These are phyloP conservation scores for Lachancea meyersii DNA, from an alignment of 805 yeast species.

Conservation along the genomic window DNA sequence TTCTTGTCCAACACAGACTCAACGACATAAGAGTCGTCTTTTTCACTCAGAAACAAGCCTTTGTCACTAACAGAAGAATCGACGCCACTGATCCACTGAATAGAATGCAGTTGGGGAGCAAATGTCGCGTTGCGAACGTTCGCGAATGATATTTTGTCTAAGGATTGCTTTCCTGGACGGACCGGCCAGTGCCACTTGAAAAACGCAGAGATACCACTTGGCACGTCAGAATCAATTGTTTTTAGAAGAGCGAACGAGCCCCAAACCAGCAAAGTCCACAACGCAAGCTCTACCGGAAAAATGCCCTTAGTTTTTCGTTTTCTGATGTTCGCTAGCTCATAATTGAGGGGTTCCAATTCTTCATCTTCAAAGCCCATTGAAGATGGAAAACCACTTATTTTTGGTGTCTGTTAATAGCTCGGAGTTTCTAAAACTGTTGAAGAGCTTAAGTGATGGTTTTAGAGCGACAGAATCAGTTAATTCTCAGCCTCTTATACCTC, in stretches of 20 bases:
- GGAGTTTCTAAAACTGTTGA: background rate
- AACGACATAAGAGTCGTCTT: slow-evolving; percentile 45
- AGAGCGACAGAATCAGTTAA: background rate
- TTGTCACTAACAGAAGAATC: slow-evolving; percentile 46
- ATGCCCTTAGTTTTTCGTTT: background rate
- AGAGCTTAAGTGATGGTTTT: background rate
- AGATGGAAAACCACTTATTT: background rate
- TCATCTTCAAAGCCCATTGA: background rate
- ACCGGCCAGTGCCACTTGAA: slow-evolving; percentile 1
- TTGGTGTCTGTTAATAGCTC: background rate
- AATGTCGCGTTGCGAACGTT: slow-evolving; percentile 52
- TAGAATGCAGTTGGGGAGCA: slow-evolving; percentile 42
- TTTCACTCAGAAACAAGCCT: slow-evolving; percentile 58
- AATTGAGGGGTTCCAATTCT: background rate
- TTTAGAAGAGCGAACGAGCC: slow-evolving; percentile 19
- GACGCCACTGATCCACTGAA: slow-evolving; percentile 66
- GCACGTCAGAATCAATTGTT: slow-evolving; percentile 3
- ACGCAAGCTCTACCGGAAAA: background rate
- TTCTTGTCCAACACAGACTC: slow-evolving; percentile 38
- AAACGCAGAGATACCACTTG: background rate
- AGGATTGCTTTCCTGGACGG: slow-evolving; percentile 18
- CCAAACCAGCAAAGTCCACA: slow-evolving; percentile 19
- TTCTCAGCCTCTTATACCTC: too few species aligned
- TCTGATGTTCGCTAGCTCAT: background rate
- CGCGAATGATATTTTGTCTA: slow-evolving; percentile 34